Base-by-base conservation (phyloP, 192 early-diverging fungal genomes). In the Coemansia sp. region DNA sequence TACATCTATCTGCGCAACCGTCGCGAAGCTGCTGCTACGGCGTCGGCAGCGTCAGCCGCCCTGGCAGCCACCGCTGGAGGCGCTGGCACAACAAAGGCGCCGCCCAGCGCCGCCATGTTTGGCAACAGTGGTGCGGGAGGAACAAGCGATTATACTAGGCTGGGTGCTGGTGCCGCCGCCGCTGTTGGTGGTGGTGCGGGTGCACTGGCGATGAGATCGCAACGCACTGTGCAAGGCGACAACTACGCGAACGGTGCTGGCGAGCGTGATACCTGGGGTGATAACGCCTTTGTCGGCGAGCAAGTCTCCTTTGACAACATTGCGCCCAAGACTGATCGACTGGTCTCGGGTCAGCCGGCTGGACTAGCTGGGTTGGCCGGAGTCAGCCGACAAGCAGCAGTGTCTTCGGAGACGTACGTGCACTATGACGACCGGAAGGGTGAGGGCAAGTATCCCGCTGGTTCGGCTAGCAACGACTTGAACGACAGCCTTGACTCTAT, bases 1-100 rank as follows among this genome's bases (percentile, higher is more conserved):
- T 88, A 88, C 64, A 75, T 87, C 18, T 87, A 87, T 74, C 60
- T 80, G 71, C 85, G 85, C 70, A 87, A 87, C 64, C 79, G 80
- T 24, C 85, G 81, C 39, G 79, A 81, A 33, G 80, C 79, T 3
- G 76, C 79, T 6, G 81, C 85, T 4, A 80, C 79, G 0, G 79
- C 80, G 11, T 74, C 81, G 46, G 85, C 85, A 0, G 82, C 85
- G 7, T 78, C 84, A 9, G 85, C 85, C 10, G 81, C 85, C 8
- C 63, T 81, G 24, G 75, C 85, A 1, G 78, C 77, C 3, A 62
- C 85, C 8, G 50, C 70, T 18, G 73, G 72, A 18, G 75, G 66
- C 29, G 70, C 70, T 11, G 74, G 71, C 12, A 70, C 70, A 3
- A 71, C 72, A n/a, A 80, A 84, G 74, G 50, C 58, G 15, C 60